Conservation (phyloP, 345 rosid species). For the Dipteronia sinensis region DNA sequence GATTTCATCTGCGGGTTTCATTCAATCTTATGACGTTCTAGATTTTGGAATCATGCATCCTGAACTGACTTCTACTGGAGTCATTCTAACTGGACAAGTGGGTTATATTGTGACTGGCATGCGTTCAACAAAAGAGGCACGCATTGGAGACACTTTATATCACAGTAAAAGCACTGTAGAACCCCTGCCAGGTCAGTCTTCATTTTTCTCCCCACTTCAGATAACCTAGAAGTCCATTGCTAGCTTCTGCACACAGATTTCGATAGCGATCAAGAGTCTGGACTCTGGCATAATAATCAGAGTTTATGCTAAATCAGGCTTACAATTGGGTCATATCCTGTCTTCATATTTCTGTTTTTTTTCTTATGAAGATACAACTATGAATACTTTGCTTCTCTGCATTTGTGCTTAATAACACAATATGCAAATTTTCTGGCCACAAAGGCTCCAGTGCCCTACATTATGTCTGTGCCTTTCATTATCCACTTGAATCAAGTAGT, state of each 20-base stretch:
- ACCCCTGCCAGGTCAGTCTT: constrained; percentile 77
- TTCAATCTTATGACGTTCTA: constrained; percentile 75
- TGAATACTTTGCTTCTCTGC: neutral
- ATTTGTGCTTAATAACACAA: neutral
- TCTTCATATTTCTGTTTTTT: neutral
- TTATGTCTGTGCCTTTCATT: neutral
- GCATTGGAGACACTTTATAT: constrained; percentile 83
- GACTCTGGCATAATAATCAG: neutral
- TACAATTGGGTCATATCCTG: neutral
- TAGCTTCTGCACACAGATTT: neutral
- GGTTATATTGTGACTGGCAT: constrained; percentile 96
- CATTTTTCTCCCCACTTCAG: constrained; percentile 1
- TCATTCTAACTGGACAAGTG: constrained; percentile 93
- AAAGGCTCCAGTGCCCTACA: neutral
- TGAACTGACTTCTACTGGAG: constrained; percentile 86
- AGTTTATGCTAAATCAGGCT: neutral
- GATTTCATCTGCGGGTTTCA: constrained; percentile 80
- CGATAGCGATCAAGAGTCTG: neutral
- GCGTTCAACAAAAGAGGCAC: constrained; percentile 98
- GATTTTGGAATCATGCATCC: constrained; percentile 98
- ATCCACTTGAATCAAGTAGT: neutral
- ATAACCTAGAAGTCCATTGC: constrained; percentile 2
- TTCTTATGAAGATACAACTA: neutral
- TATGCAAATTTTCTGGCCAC: neutral
- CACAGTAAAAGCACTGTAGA: constrained; percentile 60